Conservation (phyloP, 148 eudicot genomes). For the Chenopodium formosanum region DNA sequence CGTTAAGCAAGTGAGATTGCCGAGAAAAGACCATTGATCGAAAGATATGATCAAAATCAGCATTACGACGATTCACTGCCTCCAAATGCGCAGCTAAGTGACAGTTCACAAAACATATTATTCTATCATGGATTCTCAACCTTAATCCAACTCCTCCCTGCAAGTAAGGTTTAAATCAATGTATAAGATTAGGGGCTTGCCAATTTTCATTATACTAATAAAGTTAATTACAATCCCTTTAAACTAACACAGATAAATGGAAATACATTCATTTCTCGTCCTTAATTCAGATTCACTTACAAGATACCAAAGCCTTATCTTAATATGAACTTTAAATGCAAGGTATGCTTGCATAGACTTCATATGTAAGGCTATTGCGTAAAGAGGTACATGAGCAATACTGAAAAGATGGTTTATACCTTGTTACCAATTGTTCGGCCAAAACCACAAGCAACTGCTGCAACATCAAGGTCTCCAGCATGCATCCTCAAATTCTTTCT, state of each 20-base stretch:
- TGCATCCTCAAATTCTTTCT: constrained; percentile 74
- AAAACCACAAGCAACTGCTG: constrained; percentile 97
- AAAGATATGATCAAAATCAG: constrained; percentile 89
- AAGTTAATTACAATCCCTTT: not conserved
- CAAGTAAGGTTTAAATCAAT: constrained; percentile 19
- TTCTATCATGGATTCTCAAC: constrained; percentile 89
- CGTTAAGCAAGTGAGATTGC: constrained; percentile 66
- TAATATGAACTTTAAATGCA: not conserved
- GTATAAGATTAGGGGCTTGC: constrained; percentile 2
- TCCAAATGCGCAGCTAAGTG: constrained; percentile 98
- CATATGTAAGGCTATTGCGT: too few relatives aligned
- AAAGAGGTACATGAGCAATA: not conserved
- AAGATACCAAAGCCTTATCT: not conserved
- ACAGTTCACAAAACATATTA: constrained; percentile 85
- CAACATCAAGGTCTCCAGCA: constrained; percentile 96
- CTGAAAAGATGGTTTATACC: constrained; percentile 40
- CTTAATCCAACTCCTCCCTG: constrained; percentile 99
- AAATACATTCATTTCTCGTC: too few relatives aligned
- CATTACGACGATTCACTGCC: constrained; percentile 90
- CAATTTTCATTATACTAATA: not conserved
- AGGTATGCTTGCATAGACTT: not conserved
- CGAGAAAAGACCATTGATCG: constrained; percentile 80
- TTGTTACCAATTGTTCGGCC: constrained; percentile 98
- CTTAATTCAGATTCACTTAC: not conserved
- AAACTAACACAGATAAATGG: too few relatives aligned